Evolutionary conservation across 371 early-diverging fungal species (phyloP).

Genomic region (Mucor circinelloides): DNA sequence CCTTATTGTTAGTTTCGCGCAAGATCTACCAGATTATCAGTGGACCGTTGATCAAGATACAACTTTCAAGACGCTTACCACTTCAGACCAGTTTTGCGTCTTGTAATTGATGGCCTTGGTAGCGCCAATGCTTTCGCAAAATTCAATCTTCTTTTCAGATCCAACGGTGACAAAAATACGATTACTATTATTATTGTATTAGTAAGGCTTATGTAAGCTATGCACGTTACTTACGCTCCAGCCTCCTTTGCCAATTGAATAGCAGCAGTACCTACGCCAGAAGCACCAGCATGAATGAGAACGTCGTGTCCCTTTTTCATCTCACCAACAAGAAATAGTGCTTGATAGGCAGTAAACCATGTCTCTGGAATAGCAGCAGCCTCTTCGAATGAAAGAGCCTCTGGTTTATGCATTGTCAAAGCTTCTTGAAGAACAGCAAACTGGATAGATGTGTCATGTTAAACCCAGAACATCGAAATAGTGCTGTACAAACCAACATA

Average conservation of each 20-base stretch:
- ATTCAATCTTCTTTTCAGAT: slow-evolving; percentile 63
- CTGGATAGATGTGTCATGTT: slow-evolving; percentile 20
- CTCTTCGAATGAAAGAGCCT: slow-evolving; percentile 56
- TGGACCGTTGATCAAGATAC: neutral
- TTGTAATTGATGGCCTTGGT: slow-evolving; percentile 79
- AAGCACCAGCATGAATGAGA: slow-evolving; percentile 81
- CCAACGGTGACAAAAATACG: slow-evolving; percentile 74
- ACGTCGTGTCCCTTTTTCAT: slow-evolving; percentile 65
- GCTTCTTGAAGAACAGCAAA: slow-evolving; percentile 65
- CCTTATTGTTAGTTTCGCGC: slow-evolving; percentile 56
- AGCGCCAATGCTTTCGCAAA: slow-evolving; percentile 71
- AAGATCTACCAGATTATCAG: slow-evolving; percentile 34
- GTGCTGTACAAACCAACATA: slow-evolving; percentile 9
- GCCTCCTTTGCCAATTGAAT: slow-evolving; percentile 74
- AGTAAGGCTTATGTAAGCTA: neutral
- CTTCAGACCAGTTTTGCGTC: slow-evolving; percentile 56
- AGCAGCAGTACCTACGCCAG: slow-evolving; percentile 78
- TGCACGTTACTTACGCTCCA: slow-evolving; percentile 54
- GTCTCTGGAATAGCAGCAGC: slow-evolving; percentile 79
- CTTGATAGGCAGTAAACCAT: slow-evolving; percentile 82
- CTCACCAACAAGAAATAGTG: slow-evolving; percentile 62
- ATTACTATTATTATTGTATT: neutral
- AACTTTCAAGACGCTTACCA: slow-evolving; percentile 29
- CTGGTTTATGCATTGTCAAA: slow-evolving; percentile 66
- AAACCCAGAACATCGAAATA: neutral